These are phyloP conservation scores for Saccharomycopsis hybrid DNA, from an alignment of 1,139 yeast species.

Conservation along the genomic window DNA sequence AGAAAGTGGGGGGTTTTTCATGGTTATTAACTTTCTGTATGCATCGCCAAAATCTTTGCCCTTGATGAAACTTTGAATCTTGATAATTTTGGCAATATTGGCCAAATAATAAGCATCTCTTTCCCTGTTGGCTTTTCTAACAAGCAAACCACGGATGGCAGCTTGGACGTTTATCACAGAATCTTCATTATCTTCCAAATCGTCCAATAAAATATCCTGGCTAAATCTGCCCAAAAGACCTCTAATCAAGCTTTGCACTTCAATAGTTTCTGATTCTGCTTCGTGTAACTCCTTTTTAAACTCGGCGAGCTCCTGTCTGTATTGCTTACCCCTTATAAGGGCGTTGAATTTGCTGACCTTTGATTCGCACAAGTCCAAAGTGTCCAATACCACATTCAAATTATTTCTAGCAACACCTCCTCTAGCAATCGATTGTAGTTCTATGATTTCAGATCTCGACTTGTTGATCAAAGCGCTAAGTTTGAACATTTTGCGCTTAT, in stretches of 20 bases:
- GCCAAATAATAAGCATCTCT: constrained; percentile 47
- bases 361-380: constrained; percentile 14
- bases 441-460: constrained; percentile 6
- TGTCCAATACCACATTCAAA: constrained; percentile 14
- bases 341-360: constrained; percentile 30
- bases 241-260: constrained; percentile 36
- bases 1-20: constrained; percentile 68
- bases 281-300: not conserved
- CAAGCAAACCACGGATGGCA: constrained; percentile 29
- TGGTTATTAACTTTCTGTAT: constrained; percentile 62
- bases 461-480: not conserved
- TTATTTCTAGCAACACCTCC: constrained; percentile 11
- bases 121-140: constrained; percentile 29
- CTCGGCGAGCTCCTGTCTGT: constrained; percentile 23
- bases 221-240: constrained; percentile 46
- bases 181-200: constrained; percentile 37
- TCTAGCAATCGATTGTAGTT: constrained; percentile 18
- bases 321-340: constrained; percentile 27
- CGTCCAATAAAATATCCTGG: constrained; percentile 44
- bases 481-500: not conserved
- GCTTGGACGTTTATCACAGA: constrained; percentile 34
- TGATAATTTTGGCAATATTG: constrained; percentile 53
- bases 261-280: constrained; percentile 24
- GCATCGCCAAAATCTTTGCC: constrained; percentile 66
- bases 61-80: constrained; percentile 68